Conservation (phyloP, 2,329 filamentous ascomycete genomes). For the Colletotrichum somersetense region DNA sequence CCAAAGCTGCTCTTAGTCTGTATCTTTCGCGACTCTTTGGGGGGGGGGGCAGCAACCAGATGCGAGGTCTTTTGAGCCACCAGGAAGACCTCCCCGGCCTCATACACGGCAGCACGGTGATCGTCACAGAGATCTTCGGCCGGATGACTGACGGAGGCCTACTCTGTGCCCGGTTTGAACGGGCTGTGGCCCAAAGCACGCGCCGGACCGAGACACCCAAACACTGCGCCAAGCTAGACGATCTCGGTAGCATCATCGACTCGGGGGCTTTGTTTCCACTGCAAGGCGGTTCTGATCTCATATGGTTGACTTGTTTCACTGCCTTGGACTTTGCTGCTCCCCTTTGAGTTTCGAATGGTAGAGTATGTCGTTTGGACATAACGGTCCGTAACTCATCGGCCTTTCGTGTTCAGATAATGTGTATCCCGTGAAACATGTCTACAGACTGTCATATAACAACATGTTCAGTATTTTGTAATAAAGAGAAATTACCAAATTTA, state of each 20-base stretch:
- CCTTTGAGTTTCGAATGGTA: neutral
- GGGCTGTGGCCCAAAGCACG: neutral
- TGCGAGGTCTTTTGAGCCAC: neutral
- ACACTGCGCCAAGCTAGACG: neutral
- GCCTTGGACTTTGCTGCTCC: neutral
- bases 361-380: no score
- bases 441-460: no score
- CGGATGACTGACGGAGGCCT: neutral
- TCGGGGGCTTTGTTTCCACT: neutral
- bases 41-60: neutral
- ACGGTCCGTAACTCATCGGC: no score
- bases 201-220: neutral
- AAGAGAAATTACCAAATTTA: no score
- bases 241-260: neutral
- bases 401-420: no score
- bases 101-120: neutral
- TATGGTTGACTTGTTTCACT: no score
- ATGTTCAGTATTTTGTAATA: no score
- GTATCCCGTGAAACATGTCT: no score
- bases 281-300: no score
- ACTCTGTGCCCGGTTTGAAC: neutral
- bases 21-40: neutral
- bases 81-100: neutral
- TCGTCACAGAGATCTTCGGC: neutral
- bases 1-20: neutral